Base-by-base conservation (phyloP, 352 stramenopile species). In the Thraustotheca clavata region DNA sequence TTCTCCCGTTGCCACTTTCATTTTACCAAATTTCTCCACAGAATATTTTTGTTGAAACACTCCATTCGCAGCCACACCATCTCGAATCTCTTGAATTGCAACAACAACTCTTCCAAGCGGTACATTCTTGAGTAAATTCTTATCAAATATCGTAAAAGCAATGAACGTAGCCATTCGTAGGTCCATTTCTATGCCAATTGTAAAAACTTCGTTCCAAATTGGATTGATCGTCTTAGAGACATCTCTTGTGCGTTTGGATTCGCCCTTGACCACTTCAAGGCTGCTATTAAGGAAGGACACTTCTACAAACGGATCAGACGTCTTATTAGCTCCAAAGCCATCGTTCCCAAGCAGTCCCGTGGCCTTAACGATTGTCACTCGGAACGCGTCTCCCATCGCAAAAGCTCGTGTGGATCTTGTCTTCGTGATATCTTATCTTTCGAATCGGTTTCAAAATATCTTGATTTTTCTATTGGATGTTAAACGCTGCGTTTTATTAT, bases 181-280 rank as follows among this genome's bases (percentile, higher is more conserved):
- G 38, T 91, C 82, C 9, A 87, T 71, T 47, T 69, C 72, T 33
- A 86, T 77, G 11, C 79, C 82, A 34, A 91, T 69, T 0, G 84
- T 47, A 46, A 89, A 89, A 35, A 67, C 71, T 60, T 88, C 76
- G 62, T 86, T 52, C 82, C 82, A 91, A 16, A 72, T 36, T 20
- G 82, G 82, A 8, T 67, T 63, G 3, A 91, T 57, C 55, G 80
- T 88, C 67, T 89, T 89, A 72, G 87, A 86, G n/a, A 78, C 52
- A 22, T 82, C 75, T 26, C 77, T 76, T 38, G 82, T 91, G 68
- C 87, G 85, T 61, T 77, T 88, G 16, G 63, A 54, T 9, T 68
- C 78, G 0, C 72, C 73, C 24, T 65, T 65, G 57, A 65, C 22
- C 1, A 54, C 2, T 12, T 65, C 57, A 35, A 71, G 75, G 35